A percentile compares a stretch with the other conserved stretches of the same genome.
Conservation (phyloP, 495 filamentous ascomycete genomes). For the Neurospora sp. region DNA sequence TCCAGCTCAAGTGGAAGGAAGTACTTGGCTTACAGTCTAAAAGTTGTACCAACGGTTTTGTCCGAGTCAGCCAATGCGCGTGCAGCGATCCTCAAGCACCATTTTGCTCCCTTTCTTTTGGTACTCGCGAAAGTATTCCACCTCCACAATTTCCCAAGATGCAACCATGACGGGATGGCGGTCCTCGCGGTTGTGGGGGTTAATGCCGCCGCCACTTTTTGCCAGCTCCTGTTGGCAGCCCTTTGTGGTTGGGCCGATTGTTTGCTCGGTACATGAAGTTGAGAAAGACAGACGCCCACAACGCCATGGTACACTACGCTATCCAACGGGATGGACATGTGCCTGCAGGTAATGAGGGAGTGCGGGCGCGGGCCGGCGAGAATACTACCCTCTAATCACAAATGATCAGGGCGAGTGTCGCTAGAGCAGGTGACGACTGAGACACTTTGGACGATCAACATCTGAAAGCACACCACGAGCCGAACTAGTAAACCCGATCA, state of each 20-base stretch:
- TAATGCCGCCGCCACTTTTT: not conserved
- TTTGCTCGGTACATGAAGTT: not conserved
- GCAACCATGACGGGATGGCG: not conserved
- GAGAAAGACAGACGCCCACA: not conserved
- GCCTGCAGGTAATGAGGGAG: not conserved
- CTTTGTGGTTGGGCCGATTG: not conserved
- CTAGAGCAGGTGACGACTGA: not conserved
- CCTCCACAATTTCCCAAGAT: not conserved
- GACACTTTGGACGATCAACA: not conserved
- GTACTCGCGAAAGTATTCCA: not conserved
- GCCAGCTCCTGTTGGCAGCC: not conserved
- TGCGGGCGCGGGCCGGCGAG: not conserved
- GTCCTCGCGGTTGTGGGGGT: not conserved
- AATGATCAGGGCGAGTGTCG: not conserved
- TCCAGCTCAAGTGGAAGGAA: not conserved
- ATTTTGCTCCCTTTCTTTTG: not conserved
- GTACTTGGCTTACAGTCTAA: not conserved
- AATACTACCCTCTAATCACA: not conserved
- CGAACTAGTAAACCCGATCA: not conserved
- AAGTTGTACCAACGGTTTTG: not conserved
- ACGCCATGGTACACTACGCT: not conserved
- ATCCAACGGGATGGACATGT: not conserved
- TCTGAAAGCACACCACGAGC: not conserved
- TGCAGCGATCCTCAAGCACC: not conserved
- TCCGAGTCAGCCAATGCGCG: not conserved